phyloP scores from a whole-genome alignment of 441 rosid genomes.

The Populus hybrid region DNA sequence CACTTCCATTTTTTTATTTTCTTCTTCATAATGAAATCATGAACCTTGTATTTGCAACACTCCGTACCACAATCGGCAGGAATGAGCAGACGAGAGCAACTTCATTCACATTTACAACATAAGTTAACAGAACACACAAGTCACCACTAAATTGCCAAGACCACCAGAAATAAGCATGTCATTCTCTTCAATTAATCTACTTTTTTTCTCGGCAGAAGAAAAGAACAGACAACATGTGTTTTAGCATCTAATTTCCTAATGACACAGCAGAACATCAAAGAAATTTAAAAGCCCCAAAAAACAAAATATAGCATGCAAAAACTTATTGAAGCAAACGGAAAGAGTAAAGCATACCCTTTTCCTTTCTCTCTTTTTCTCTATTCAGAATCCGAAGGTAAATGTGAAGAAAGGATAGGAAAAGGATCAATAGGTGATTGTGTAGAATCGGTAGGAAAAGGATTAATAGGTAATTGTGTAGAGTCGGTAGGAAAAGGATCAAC shows the following conservation, averaged over 20 bases:
- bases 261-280: slow-evolving; percentile 25
- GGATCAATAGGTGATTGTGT: slow-evolving; percentile 4
- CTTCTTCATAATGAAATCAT: not conserved
- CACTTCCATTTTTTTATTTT: not conserved
- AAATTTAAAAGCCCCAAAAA: not conserved
- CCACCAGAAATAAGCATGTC: slow-evolving; percentile 21
- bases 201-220: slow-evolving; percentile 20
- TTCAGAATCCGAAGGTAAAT: slow-evolving; percentile 70
- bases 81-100: not conserved
- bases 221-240: slow-evolving; percentile 12
- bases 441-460: not conserved
- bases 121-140: not conserved
- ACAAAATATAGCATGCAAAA: slow-evolving; percentile 34
- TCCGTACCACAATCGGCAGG: not conserved
- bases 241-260: slow-evolving; percentile 22
- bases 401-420: slow-evolving; percentile 11
- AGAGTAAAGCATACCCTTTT: slow-evolving; percentile 34
- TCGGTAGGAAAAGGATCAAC: slow-evolving; percentile 15
- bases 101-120: slow-evolving; percentile 1
- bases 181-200: slow-evolving; percentile 31
- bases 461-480: slow-evolving; percentile 1
- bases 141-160: slow-evolving; percentile 21
- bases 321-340: slow-evolving; percentile 13
- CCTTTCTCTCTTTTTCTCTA: slow-evolving; percentile 35
- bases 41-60: not conserved